Conservation (phyloP, 352 stramenopile species). For the Phytopythium helicoides region DNA sequence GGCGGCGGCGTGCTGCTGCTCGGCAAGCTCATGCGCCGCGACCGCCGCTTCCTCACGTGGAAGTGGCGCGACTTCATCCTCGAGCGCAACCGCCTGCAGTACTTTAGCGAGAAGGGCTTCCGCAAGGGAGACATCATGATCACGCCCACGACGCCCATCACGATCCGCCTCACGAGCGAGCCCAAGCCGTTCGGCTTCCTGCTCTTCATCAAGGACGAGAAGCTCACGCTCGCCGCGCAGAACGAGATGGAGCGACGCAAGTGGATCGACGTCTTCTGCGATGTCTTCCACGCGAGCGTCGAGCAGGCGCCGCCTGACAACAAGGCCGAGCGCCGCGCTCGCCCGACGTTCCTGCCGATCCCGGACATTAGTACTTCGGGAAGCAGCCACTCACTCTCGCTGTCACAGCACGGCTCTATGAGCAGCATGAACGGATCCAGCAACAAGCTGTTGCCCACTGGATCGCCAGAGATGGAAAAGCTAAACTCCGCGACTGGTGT, state of each 20-base stretch:
- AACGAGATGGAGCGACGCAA: constrained; percentile 66
- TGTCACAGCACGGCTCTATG: constrained; percentile 12
- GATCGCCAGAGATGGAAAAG: constrained; percentile 25
- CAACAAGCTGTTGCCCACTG: constrained; percentile 17
- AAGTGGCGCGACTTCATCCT: constrained; percentile 83
- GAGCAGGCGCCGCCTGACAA: constrained; percentile 47
- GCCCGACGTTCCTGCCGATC: constrained; percentile 70
- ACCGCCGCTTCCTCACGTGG: constrained; percentile 79
- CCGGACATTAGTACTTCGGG: constrained; percentile 43
- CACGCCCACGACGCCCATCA: constrained; percentile 61
- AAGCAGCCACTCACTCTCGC: constrained; percentile 18
- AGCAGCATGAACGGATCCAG: constrained; percentile 6
- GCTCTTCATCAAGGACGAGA: constrained; percentile 78
- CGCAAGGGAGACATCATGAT: constrained; percentile 73
- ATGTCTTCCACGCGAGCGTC: constrained; percentile 74
- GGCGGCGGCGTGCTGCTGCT: constrained; percentile 42
- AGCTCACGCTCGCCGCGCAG: constrained; percentile 70
- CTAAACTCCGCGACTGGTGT: constrained; percentile 16
- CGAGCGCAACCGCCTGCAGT: constrained; percentile 64
- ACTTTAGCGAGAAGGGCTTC: constrained; percentile 74
- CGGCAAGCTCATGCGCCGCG: constrained; percentile 71
- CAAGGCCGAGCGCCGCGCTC: constrained; percentile 54
- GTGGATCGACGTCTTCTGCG: constrained; percentile 80
- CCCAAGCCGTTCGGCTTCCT: constrained; percentile 73
- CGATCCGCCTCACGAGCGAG: constrained; percentile 63